These are phyloP conservation scores for Calocybe gangraenosa DNA, from an alignment of 768 basidiomycete genomes.

Conservation along the genomic window DNA sequence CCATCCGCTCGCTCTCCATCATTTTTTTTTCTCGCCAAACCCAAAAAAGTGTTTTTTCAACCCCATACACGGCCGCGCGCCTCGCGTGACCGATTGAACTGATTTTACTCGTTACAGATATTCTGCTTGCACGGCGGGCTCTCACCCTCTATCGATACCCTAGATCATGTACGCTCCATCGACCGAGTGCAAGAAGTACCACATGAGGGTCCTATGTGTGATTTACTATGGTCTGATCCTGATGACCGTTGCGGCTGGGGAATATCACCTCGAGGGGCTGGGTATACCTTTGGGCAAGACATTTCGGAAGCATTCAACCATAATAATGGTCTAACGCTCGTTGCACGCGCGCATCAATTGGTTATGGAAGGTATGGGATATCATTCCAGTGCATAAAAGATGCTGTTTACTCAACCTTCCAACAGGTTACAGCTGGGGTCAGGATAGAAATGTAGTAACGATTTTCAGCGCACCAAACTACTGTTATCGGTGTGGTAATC, in stretches of 20 bases:
- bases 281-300: constrained; percentile 99
- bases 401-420: not conserved
- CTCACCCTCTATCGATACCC: constrained; percentile 98
- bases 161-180: constrained; percentile 98
- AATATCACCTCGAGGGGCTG: constrained; percentile 96
- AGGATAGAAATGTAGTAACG: constrained; percentile 98
- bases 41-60: not conserved
- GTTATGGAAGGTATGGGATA: constrained; percentile 91
- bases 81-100: constrained; percentile 11
- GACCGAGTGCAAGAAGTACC: constrained; percentile 99
- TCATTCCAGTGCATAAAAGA: not conserved
- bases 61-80: too few species aligned
- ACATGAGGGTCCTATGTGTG: constrained; percentile 99
- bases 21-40: not conserved
- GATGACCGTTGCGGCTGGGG: constrained; percentile 99
- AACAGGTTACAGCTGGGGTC: constrained; percentile 92
- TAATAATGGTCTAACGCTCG: constrained; percentile 95
- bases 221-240: constrained; percentile 98
- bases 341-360: constrained; percentile 90
- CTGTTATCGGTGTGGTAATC: constrained; percentile 99
- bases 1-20: not conserved
- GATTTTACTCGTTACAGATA: constrained; percentile 54
- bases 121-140: constrained; percentile 98
- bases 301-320: constrained; percentile 99
- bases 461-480: constrained; percentile 99